These are phyloP conservation scores for Cantharellus cinnabarinus DNA, from an alignment of 768 basidiomycete genomes.

Conservation along the genomic window DNA sequence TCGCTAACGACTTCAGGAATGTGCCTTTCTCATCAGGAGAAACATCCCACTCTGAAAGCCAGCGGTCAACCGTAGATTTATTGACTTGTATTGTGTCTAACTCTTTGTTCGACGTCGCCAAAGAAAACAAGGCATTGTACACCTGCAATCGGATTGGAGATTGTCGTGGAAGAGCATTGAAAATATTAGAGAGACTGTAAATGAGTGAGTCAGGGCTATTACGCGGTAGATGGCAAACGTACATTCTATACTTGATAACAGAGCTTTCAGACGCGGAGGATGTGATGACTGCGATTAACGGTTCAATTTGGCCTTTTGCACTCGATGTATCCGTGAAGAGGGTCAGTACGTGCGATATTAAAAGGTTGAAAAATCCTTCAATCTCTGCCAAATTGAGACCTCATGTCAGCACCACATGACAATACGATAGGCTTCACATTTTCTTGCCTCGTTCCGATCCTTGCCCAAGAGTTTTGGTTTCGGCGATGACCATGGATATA, in stretches of 20 bases:
- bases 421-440: background rate
- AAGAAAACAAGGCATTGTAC: slow-evolving; percentile 37
- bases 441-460: slow-evolving; percentile 53
- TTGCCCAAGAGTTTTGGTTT: slow-evolving; percentile 51
- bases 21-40: slow-evolving; percentile 37
- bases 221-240: slow-evolving; percentile 14
- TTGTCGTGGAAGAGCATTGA: slow-evolving; percentile 50
- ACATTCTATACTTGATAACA: slow-evolving; percentile 63
- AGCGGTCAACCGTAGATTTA: slow-evolving; percentile 44
- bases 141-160: slow-evolving; percentile 45
- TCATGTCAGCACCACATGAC: background rate
- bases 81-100: slow-evolving; percentile 40
- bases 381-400: slow-evolving; percentile 29
- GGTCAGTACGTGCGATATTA: slow-evolving; percentile 50
- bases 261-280: slow-evolving; percentile 28
- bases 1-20: slow-evolving; percentile 44
- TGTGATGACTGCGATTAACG: slow-evolving; percentile 36
- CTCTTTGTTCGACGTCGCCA: slow-evolving; percentile 40
- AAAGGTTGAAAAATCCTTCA: slow-evolving; percentile 74
- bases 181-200: slow-evolving; percentile 54
- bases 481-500: slow-evolving; percentile 36
- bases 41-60: slow-evolving; percentile 59
- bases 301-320: slow-evolving; percentile 28
- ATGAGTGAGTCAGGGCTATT: background rate
- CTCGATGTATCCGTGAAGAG: slow-evolving; percentile 37